Evolutionary conservation across 768 basidiomycete genomes (phyloP).

Genomic region (Phlegmacium glaucopus): DNA sequence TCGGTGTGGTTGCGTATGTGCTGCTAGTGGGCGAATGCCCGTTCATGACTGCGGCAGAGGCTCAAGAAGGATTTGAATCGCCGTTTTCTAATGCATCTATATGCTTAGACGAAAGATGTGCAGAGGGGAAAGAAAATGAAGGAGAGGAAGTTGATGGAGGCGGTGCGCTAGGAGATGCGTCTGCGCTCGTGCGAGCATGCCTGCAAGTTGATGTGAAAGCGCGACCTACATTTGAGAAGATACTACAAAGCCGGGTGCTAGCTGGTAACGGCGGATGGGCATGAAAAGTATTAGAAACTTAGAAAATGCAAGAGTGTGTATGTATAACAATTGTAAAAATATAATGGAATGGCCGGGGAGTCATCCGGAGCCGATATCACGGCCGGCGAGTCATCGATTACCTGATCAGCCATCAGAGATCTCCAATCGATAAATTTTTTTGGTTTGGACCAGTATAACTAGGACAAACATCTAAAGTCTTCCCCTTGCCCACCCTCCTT

Average conservation of each 20-base stretch:
- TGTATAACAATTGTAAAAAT: constrained; percentile 5
- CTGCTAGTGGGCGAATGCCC: constrained; percentile 91
- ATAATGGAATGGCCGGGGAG: neutral
- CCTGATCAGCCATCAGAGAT: constrained; percentile 49
- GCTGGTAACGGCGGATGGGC: constrained; percentile 75
- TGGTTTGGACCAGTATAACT: constrained; percentile 52
- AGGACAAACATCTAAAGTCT: constrained; percentile 46
- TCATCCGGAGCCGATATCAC: constrained; percentile 12
- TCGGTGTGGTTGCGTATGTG: constrained; percentile 95
- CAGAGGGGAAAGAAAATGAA: constrained; percentile 65
- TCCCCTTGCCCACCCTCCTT: constrained; percentile 26
- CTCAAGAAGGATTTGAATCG: constrained; percentile 77
- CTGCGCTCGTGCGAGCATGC: constrained; percentile 80
- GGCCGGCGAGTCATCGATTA: constrained; percentile 40
- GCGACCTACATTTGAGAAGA: constrained; percentile 83
- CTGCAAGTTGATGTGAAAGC: constrained; percentile 73
- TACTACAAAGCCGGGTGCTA: constrained; percentile 79
- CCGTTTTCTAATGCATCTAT: constrained; percentile 77
- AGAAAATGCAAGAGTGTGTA: neutral
- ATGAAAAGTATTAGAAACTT: constrained; percentile 14
- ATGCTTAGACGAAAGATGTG: constrained; percentile 75
- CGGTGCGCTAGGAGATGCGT: constrained; percentile 80
- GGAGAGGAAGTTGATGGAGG: constrained; percentile 83
- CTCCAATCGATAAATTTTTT: constrained; percentile 60
- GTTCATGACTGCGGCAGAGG: constrained; percentile 87